A percentile compares a stretch with the other conserved stretches of the same genome.
These are phyloP conservation scores for Pythium aristosporum DNA, from an alignment of 352 stramenopile species.

Conservation along the genomic window DNA sequence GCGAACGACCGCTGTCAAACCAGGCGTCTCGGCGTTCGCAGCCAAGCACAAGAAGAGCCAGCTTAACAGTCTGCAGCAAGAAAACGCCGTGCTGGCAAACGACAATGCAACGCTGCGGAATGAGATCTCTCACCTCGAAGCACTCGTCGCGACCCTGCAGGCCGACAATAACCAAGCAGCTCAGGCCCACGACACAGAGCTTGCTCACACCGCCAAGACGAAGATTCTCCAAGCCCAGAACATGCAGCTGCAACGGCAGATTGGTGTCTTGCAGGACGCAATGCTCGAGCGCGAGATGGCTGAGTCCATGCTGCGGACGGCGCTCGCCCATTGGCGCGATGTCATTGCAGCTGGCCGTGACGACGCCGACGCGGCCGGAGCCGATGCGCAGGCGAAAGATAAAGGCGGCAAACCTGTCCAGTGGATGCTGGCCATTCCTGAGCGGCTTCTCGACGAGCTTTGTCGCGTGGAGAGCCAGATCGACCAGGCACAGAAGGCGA, in stretches of 20 bases:
- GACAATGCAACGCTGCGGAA: conserved; percentile 47
- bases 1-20: conserved; percentile 24
- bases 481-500: conserved; percentile 15
- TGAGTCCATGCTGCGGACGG: conserved; percentile 37
- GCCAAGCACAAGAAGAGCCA: conserved; percentile 47
- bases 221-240: conserved; percentile 55
- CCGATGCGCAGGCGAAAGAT: conserved; percentile 22
- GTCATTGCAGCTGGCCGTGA: conserved; percentile 42
- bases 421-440: conserved; percentile 29
- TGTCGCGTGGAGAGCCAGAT: conserved; percentile 24
- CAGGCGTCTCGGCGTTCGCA: conserved; percentile 23
- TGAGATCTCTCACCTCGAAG: conserved; percentile 52
- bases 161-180: conserved; percentile 21
- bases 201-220: conserved; percentile 25
- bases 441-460: conserved; percentile 21
- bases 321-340: conserved; percentile 39
- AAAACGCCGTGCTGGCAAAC: conserved; percentile 32
- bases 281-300: conserved; percentile 33
- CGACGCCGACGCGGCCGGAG: conserved; percentile 43
- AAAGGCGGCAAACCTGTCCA: conserved; percentile 25
- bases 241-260: conserved; percentile 56
- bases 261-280: conserved; percentile 44
- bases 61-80: conserved; percentile 40
- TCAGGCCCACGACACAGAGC: neutral
- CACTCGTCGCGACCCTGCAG: conserved; percentile 37